These are phyloP conservation scores for Aurantiochytrium sp. DNA, from an alignment of 108 stramenopile genomes.

Conservation along the genomic window DNA sequence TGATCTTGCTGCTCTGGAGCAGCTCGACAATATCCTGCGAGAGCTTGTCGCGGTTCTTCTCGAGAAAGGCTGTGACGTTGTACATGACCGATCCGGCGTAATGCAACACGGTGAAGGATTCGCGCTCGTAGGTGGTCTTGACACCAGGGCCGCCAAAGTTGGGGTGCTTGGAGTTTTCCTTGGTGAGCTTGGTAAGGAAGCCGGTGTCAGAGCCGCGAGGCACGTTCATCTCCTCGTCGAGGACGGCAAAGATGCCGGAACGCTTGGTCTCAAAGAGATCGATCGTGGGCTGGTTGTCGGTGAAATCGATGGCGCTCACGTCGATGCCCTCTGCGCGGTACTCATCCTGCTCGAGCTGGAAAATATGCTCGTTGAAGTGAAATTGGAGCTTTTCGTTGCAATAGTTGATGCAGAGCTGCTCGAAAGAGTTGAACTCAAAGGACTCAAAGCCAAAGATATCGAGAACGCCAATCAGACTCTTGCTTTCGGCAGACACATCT, in stretches of 20 bases:
- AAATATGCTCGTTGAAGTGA: slow-evolving; percentile 56
- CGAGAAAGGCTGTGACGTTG: slow-evolving; percentile 41
- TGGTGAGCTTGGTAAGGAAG: slow-evolving; percentile 42
- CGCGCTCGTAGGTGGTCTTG: slow-evolving; percentile 23
- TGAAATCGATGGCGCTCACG: slow-evolving; percentile 41
- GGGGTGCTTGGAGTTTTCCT: slow-evolving; percentile 40
- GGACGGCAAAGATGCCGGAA: slow-evolving; percentile 45
- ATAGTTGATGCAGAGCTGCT: slow-evolving; percentile 62
- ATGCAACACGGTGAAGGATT: slow-evolving; percentile 38
- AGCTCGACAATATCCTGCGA: slow-evolving; percentile 48
- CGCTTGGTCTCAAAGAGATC: slow-evolving; percentile 40
- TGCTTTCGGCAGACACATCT: not conserved
- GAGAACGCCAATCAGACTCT: slow-evolving; percentile 32
- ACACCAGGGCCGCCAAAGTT: slow-evolving; percentile 38
- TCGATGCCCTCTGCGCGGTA: slow-evolving; percentile 40
- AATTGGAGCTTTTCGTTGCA: slow-evolving; percentile 57
- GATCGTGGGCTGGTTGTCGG: slow-evolving; percentile 49
- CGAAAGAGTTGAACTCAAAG: slow-evolving; percentile 62
- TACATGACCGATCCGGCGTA: slow-evolving; percentile 46
- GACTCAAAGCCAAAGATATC: slow-evolving; percentile 96
- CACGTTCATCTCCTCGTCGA: slow-evolving; percentile 58
- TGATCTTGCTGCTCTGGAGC: slow-evolving; percentile 23
- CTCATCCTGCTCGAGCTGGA: slow-evolving; percentile 47
- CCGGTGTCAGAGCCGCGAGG: slow-evolving; percentile 43
- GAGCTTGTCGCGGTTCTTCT: slow-evolving; percentile 52